Conservation (phyloP, 345 rosid species). For the Kernera saxatilis region DNA sequence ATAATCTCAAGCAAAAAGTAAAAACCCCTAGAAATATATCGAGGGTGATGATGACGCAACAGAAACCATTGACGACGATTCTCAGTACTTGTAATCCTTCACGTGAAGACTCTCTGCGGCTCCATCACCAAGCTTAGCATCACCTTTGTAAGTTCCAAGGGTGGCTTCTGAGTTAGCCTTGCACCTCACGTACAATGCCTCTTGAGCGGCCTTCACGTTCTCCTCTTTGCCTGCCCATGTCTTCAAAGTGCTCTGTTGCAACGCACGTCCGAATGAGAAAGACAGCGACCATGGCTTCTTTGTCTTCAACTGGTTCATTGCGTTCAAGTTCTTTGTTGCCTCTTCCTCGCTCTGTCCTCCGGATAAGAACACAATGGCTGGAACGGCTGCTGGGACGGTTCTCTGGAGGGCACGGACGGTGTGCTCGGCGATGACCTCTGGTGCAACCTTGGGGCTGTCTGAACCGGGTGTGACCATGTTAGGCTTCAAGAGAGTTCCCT, state of each 20-base stretch:
- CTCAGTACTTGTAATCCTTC: constrained; percentile 35
- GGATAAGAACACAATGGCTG: constrained; percentile 80
- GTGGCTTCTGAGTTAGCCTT: constrained; percentile 96
- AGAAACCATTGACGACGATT: not conserved
- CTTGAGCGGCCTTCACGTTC: constrained; percentile 66
- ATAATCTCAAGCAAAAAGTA: constrained; percentile 8
- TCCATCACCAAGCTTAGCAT: constrained; percentile 62
- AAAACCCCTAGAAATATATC: constrained; percentile 15
- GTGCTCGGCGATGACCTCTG: constrained; percentile 79
- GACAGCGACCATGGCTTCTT: constrained; percentile 98
- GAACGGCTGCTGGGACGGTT: constrained; percentile 89
- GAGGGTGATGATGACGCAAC: constrained; percentile 16
- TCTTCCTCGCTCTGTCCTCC: constrained; percentile 97
- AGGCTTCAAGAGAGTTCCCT: constrained; percentile 91
- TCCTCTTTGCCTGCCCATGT: constrained; percentile 86
- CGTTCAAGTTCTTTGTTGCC: constrained; percentile 84
- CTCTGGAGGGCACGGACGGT: constrained; percentile 83
- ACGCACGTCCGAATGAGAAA: constrained; percentile 94
- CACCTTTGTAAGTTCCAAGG: constrained; percentile 83
- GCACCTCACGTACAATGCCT: constrained; percentile 60
- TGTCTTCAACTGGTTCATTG: constrained; percentile 80
- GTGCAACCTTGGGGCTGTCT: constrained; percentile 67
- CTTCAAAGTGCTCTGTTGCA: constrained; percentile 95
- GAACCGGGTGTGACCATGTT: constrained; percentile 99
- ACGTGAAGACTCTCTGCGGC: constrained; percentile 79